phyloP scores from a whole-genome alignment of 495 filamentous ascomycete species.

The Evernia prunastri region DNA sequence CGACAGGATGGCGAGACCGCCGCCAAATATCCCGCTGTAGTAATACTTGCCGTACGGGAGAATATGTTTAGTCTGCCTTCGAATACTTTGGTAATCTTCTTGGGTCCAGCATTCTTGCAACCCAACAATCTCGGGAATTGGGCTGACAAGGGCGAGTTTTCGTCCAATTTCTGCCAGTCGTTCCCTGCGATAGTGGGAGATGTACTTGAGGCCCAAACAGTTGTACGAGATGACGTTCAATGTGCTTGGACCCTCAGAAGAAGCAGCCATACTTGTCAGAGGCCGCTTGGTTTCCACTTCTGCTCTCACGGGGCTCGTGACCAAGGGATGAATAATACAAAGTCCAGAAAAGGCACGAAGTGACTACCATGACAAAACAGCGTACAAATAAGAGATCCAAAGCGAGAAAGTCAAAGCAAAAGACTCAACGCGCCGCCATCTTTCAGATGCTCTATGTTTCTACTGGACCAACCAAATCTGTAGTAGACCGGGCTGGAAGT shows the following conservation, averaged over 20 bases:
- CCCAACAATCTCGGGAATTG: conserved; percentile 77
- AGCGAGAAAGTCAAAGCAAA: background rate
- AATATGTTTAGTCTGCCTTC: conserved; percentile 61
- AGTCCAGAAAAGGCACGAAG: background rate
- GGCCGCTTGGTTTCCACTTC: background rate
- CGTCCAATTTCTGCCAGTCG: conserved; percentile 80
- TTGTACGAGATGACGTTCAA: conserved; percentile 83
- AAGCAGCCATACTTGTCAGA: background rate
- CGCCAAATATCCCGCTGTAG: conserved; percentile 79
- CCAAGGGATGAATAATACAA: background rate
- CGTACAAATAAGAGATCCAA: background rate
- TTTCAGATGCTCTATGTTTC: background rate
- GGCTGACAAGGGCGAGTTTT: conserved; percentile 57
- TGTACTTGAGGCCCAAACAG: conserved; percentile 91
- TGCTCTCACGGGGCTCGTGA: background rate
- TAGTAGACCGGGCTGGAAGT: background rate
- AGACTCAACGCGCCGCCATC: background rate
- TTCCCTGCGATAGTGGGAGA: conserved; percentile 70
- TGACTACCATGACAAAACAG: background rate
- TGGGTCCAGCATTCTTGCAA: conserved; percentile 96
- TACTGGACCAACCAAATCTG: background rate
- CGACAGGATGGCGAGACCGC: conserved; percentile 86
- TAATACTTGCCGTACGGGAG: conserved; percentile 97
- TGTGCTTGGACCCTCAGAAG: conserved; percentile 9
- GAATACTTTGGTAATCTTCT: conserved; percentile 80